Base-by-base conservation (phyloP, 495 filamentous ascomycete species). In the Aeminium ludgeri region DNA sequence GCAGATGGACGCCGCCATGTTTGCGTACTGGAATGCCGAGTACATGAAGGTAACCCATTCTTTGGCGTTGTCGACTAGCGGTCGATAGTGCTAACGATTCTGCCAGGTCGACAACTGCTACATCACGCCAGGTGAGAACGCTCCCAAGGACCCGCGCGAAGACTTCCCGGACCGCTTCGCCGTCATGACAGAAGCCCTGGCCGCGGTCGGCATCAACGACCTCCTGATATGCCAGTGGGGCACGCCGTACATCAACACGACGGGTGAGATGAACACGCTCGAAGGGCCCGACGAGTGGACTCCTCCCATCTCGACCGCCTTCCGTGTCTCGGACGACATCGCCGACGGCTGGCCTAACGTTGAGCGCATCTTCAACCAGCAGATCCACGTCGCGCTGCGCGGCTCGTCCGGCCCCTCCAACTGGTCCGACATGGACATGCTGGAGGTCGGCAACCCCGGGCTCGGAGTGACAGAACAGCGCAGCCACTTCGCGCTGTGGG, bases 141-240 rank as follows among this genome's bases (percentile, higher is more conserved):
- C 37, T 3, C 40, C 31, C 1, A 35, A 41, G 23, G 41, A 34
- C 19, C 39, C 31, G 2, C 48, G 43, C 31, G 40, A 41, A 5
- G 45, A 52, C 27, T 35, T 15, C 16, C 31, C 49, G 0, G 25
- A 40, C 1, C 49, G 49, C 10, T 52, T 48, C 40, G 18, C 32
- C 10, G 16, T 2, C 3, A 52, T 52, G 49, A 42, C 45, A 2
- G 33, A 41, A 2, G 33, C 20, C 15, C 18, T 52, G 18, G 20
- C 40, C 13, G 27, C 19, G 6, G 32, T 45, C n/a, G 44, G 45
- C 36, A 33, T 30, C 37, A 29, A 41, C 11, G 32, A 30, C 30
- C 39, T 40, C 11, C 45, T 42, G 13, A 31, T 52, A 6, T 52
- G 49, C 31, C 45, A 52, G 34, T 52, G 49, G 49, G 49, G 49